Evolutionary conservation across 2,329 filamentous ascomycete species (phyloP).

Genomic region (Raffaelea ambrosiae): DNA sequence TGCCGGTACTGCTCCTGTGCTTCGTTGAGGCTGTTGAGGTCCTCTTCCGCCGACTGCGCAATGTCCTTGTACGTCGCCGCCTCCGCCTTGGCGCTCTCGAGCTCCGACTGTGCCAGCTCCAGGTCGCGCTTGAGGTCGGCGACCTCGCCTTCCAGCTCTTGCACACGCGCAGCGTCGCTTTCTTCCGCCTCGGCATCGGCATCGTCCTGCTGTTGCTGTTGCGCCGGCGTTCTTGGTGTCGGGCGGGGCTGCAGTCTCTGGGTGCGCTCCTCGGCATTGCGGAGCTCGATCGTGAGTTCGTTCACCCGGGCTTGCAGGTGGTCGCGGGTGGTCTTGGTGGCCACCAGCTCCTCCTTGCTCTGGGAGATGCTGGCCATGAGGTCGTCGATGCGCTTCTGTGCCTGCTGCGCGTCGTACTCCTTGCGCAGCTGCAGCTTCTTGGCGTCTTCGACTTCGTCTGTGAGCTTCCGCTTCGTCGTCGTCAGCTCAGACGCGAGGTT

Average conservation of each 20-base stretch:
- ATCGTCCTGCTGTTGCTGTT: conserved; percentile 17
- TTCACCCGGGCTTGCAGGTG: conserved; percentile 83
- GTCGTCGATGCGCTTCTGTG: conserved; percentile 87
- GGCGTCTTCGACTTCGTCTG: conserved; percentile 72
- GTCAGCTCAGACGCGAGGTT: conserved; percentile 70
- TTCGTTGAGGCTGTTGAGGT: conserved; percentile 67
- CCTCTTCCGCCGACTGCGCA: conserved; percentile 79
- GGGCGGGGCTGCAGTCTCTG: conserved; percentile 75
- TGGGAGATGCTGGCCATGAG: conserved; percentile 71
- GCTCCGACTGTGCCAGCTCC: conserved; percentile 68
- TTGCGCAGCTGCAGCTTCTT: conserved; percentile 78
- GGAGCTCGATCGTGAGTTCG: conserved; percentile 79
- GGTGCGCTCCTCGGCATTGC: conserved; percentile 80
- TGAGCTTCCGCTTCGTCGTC: conserved; percentile 72
- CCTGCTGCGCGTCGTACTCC: conserved; percentile 83
- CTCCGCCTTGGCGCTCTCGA: conserved; percentile 73
- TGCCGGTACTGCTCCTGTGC: conserved; percentile 82
- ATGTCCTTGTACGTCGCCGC: conserved; percentile 84
- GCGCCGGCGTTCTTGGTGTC: conserved; percentile 44
- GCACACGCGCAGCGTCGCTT: conserved; percentile 43
- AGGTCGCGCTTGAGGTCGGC: conserved; percentile 82
- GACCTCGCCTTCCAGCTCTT: conserved; percentile 76
- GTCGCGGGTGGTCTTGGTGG: conserved; percentile 78
- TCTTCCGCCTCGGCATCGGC: conserved; percentile 37
- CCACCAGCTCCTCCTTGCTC: conserved; percentile 77